A percentile compares a stretch with the other conserved stretches of the same genome.
Conservation (phyloP, 192 early-diverging fungal genomes). For the Coemansia sp. region DNA sequence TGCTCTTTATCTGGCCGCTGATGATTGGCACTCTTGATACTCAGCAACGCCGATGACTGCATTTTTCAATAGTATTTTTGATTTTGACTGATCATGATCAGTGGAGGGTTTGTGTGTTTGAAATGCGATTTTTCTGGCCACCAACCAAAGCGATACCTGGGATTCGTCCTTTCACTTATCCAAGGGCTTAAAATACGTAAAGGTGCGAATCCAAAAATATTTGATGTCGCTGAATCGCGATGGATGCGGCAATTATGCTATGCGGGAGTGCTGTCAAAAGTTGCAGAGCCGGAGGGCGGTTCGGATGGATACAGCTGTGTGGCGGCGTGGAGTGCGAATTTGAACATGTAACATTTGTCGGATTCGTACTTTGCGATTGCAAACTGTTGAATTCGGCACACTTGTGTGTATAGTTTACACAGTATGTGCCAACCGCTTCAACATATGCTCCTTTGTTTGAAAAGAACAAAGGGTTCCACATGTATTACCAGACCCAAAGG, state of each 20-base stretch:
- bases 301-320: not conserved
- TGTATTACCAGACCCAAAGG: too few relatives aligned
- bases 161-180: constrained; percentile 4
- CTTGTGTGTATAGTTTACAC: too few relatives aligned
- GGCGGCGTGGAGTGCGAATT: not conserved
- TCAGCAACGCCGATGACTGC: constrained; percentile 9
- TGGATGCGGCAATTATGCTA: constrained; percentile 1
- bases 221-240: not conserved
- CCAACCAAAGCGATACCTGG: not conserved
- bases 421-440: too few relatives aligned
- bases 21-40: constrained; percentile 49
- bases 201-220: not conserved
- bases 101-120: not conserved
- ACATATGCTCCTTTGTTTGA: too few relatives aligned
- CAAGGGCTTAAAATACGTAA: not conserved
- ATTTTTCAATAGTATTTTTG: not conserved
- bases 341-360: not conserved
- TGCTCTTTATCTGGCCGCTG: constrained; percentile 51
- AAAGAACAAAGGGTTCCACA: too few relatives aligned
- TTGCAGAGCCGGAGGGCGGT: not conserved
- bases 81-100: not conserved
- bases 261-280: not conserved
- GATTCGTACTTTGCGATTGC: not conserved
- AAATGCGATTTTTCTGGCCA: not conserved
- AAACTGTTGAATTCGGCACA: not conserved